Percentiles rank a stretch among this genome's conserved stretches.
phyloP scores from a whole-genome alignment of 2,329 filamentous ascomycete genomes.

The Diaporthe ilicicola region DNA sequence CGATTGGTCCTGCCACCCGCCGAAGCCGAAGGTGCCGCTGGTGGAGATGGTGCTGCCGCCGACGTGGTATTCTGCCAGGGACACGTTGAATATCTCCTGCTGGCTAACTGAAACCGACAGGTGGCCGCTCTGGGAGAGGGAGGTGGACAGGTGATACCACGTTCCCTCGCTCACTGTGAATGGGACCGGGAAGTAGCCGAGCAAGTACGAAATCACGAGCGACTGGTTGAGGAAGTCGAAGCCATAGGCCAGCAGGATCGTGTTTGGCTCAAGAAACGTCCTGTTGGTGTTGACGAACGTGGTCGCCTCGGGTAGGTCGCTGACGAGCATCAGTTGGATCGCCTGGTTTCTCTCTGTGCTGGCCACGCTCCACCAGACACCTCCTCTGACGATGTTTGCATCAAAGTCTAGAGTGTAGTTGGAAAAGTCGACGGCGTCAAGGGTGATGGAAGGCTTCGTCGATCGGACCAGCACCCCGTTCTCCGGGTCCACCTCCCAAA shows the following conservation, averaged over 20 bases:
- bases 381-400: constrained; percentile 47
- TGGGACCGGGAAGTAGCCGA: constrained; percentile 40
- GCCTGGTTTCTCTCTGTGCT: constrained; percentile 5
- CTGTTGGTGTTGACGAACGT: constrained; percentile 45
- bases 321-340: background rate
- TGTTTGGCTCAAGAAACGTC: constrained; percentile 46
- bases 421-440: constrained; percentile 36
- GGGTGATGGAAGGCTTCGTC: constrained; percentile 42
- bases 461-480: constrained; percentile 40
- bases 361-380: constrained; percentile 48
- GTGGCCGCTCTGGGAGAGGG: constrained; percentile 37
- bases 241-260: constrained; percentile 44
- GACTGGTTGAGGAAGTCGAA: constrained; percentile 48
- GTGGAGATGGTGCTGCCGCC: constrained; percentile 23
- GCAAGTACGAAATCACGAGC: constrained; percentile 39
- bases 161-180: constrained; percentile 42
- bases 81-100: constrained; percentile 35
- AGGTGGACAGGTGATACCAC: constrained; percentile 50
- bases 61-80: constrained; percentile 23
- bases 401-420: constrained; percentile 49
- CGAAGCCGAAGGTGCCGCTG: constrained; percentile 50
- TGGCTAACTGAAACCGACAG: constrained; percentile 43
- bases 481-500: background rate
- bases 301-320: background rate
- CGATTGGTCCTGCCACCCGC: constrained; percentile 49